Base-by-base conservation (phyloP, 2,329 filamentous ascomycete species). In the Trichoderma hamatum region DNA sequence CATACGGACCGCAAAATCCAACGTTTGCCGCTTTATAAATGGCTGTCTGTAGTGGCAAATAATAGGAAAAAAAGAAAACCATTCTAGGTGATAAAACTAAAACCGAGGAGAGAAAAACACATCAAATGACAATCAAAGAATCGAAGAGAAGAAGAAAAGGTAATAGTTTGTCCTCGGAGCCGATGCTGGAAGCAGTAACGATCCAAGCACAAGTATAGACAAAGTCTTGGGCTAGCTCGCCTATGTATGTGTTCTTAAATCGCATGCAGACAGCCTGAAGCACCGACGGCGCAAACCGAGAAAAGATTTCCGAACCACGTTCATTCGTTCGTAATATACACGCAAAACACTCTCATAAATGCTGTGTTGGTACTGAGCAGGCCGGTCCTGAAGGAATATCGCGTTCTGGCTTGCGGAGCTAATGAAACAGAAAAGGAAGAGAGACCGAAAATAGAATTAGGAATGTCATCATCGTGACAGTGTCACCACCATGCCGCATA, bases 401-500 rank as follows among this genome's bases (percentile, higher is more conserved):
- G 56, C 46, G 34, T 54, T 51, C 46, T 19, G 34, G 32, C 7
- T 73, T 71, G 72, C n/a, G 70, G 67, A 73, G 70, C 72, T 76
- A 75, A 72, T 75, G 74, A 76, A 76, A 79, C 77, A 79, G 9
- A 73, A 76, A 72, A 74, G 74, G 75, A 24, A 51, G 9, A 52
- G 32, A 56, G 51, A 56, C 6, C 26, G 55, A 51, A 28, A 59
- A 51, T 19, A 68, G 72, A 74, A 78, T 78, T 73, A 76, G 78
- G 51, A 51, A 77, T 80, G 75, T 82, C 80, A 76, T 82, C 75
- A 81, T 82, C 79, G 76, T 82, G 76, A 74, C 74, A 75, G 76
- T 75, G 70, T 80, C 78, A 76, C 79, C 71, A 78, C 74, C 74
- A 74, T 76, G 74, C 75, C 76, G 76, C 74, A 76, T 76, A 72